Conservation (phyloP, 305 asterid genomes). For the Petunia hybrid region DNA sequence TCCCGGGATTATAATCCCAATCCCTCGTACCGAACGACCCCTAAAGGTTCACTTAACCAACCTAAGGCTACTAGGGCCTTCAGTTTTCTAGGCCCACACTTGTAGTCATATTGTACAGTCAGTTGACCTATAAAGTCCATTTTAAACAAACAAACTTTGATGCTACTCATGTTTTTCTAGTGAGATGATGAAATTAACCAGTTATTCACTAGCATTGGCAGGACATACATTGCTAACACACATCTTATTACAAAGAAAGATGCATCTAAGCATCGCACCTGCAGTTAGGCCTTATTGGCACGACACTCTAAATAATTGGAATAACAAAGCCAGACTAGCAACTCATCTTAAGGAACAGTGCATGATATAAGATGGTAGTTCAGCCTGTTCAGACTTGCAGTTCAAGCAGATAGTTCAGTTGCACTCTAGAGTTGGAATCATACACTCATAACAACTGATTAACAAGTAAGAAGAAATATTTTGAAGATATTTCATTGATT, state of each 20-base stretch:
- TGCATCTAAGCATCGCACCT: background rate
- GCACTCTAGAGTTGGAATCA: background rate
- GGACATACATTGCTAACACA: background rate
- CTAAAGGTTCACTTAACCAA: background rate
- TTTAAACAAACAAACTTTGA: background rate
- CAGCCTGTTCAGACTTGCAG: background rate
- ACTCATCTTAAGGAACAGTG: background rate
- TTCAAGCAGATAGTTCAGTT: background rate
- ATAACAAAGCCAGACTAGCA: background rate
- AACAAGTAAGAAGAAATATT: constrained; percentile 4
- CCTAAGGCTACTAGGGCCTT: background rate
- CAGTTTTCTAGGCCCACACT: background rate
- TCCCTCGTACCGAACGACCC: no score
- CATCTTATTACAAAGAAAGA: background rate
- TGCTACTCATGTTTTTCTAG: background rate
- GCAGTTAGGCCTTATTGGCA: no score
- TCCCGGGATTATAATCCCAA: no score
- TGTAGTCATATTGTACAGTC: background rate
- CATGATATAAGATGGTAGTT: background rate
- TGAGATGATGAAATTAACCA: background rate
- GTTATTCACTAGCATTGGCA: background rate
- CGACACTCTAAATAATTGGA: background rate
- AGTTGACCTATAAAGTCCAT: background rate
- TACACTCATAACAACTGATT: background rate
- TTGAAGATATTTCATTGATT: background rate